phyloP scores from a whole-genome alignment of 2,329 filamentous ascomycete species.

The Biscogniauxia mediterranea region DNA sequence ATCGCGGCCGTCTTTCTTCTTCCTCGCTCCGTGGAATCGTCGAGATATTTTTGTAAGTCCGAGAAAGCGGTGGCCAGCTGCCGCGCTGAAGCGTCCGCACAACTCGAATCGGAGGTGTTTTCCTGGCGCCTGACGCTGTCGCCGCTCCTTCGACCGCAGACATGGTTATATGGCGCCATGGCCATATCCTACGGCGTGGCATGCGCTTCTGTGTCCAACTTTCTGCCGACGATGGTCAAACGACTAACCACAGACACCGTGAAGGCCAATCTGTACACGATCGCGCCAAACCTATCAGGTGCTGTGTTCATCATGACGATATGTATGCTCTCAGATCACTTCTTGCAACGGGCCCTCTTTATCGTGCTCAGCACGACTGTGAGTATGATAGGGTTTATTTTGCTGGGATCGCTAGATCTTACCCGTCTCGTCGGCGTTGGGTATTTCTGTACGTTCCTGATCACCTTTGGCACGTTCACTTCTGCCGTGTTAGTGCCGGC shows the following conservation, averaged over 20 bases:
- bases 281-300: conserved; percentile 25
- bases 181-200: conserved; percentile 18
- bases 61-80: conserved; percentile 11
- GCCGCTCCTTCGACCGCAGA: conserved; percentile 9
- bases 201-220: conserved; percentile 15
- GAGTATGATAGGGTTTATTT: conserved; percentile 20
- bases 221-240: conserved; percentile 31
- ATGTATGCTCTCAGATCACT: conserved; percentile 15
- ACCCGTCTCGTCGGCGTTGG: conserved; percentile 18
- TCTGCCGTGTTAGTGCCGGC: conserved; percentile 20
- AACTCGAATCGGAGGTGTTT: conserved; percentile 11
- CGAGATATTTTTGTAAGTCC: conserved; percentile 5
- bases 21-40: conserved; percentile 12
- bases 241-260: conserved; percentile 35
- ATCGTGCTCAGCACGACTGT: conserved; percentile 17
- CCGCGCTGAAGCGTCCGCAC: conserved; percentile 10
- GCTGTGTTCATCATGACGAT: conserved; percentile 11
- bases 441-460: conserved; percentile 25
- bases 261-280: conserved; percentile 27
- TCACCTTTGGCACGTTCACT: conserved; percentile 24
- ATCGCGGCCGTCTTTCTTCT: conserved; percentile 15
- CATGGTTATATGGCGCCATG: conserved; percentile 15
- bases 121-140: conserved; percentile 7
- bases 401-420: conserved; percentile 21
- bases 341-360: conserved; percentile 18